phyloP scores from a whole-genome alignment of 2,329 filamentous ascomycete species.

The Fusarium sp. region DNA sequence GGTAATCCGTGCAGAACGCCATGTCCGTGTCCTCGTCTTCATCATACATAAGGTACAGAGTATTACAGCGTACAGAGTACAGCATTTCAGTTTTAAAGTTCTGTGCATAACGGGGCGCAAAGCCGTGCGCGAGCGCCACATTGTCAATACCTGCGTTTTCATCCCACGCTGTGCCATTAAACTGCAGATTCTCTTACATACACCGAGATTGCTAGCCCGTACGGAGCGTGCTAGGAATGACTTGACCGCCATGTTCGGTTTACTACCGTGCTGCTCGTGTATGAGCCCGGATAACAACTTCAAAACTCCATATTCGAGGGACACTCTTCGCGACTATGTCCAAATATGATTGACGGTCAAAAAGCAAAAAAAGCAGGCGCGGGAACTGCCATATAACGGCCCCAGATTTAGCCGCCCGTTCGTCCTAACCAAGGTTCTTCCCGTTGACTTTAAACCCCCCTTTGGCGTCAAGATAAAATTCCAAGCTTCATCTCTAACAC shows the following conservation, averaged over 20 bases:
- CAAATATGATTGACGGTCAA: constrained; percentile 14
- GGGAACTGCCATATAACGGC: constrained; percentile 20
- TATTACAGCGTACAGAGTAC: too few species aligned
- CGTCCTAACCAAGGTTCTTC: constrained; percentile 19
- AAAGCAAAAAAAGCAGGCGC: constrained; percentile 38
- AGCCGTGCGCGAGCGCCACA: constrained; percentile 21
- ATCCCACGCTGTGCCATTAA: constrained; percentile 31
- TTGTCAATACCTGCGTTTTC: constrained; percentile 4
- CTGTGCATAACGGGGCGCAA: too few species aligned
- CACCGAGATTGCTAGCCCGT: background rate
- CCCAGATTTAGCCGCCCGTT: constrained; percentile 43
- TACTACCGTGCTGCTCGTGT: background rate
- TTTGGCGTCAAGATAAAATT: background rate
- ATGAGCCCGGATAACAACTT: background rate
- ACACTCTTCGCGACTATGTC: constrained; percentile 4
- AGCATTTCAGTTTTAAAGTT: too few species aligned
- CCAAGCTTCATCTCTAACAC: background rate
- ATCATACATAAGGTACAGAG: background rate
- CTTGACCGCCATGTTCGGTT: constrained; percentile 18
- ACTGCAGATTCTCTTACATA: constrained; percentile 19
- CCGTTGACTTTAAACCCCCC: constrained; percentile 15
- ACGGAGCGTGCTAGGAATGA: background rate
- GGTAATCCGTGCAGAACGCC: constrained; percentile 1
- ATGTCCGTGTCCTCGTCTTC: constrained; percentile 8
- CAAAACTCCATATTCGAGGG: constrained; percentile 3